Evolutionary conservation across 116 monocot genomes (phyloP), one percentile per base, ranked within the genome.

Genomic region (Thalassia testudinum): DNA sequence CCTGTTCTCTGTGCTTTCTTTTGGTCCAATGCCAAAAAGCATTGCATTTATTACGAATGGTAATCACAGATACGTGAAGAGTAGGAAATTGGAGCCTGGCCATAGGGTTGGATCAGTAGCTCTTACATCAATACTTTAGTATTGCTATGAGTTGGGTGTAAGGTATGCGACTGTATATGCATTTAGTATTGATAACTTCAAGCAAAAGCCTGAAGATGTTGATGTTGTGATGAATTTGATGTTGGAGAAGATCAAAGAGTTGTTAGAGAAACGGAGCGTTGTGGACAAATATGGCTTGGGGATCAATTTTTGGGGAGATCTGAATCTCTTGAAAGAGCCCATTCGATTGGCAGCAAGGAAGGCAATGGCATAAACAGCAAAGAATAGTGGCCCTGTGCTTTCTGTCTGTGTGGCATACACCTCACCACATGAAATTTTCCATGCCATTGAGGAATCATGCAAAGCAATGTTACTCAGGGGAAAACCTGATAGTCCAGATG

Each of bases 11-110:
- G 54, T 81, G 16, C 58, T 95, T 34, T 64, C 71, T 0, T 48
- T 70, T 27, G 95, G 95, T 17, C 84, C 95, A 0, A 72, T 88
- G 74, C 88, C 95, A 3, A 65, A 66, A 2, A 87, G 87, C 43
- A 68, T 95, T 45, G 95, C 88, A 26, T 80, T 95, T 42, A 85
- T 95, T 52, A 81, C 87, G 88, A 88, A 95, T 70, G 95, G 95
- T 27, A 95, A 88, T 58, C 63, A 88, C 26, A 76, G 95, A 65
- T 95, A 63, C 55, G 68, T 78, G 23, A 81, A 78, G 24, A 56
- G 6, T 13, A 57, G 26, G 22, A 68, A 58, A 1, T 38, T 74
- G 15, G 30, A 70, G 43, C 21, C 60, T 24, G 74, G 74, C 21
- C 84, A 95, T 27, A 50, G 61, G 12, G 64, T 37, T 18, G 85